These are phyloP conservation scores for Monoraphidium neglectum DNA, from an alignment of 139 green algal species.

Conservation along the genomic window DNA sequence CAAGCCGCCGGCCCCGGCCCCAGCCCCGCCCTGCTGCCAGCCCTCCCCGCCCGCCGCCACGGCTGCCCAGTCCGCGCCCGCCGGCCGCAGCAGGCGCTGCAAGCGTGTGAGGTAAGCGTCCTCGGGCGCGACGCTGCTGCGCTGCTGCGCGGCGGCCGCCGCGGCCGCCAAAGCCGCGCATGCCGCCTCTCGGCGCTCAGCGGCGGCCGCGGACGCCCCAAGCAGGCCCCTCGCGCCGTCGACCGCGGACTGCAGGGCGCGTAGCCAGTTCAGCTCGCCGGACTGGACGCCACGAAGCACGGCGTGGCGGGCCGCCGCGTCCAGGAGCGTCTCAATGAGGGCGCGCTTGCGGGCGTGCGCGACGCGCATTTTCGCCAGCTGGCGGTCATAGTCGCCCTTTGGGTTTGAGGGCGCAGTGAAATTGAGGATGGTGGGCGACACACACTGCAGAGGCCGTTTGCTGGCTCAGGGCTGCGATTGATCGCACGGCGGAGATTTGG, in stretches of 20 bases:
- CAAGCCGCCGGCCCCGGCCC: no score
- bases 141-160: no score
- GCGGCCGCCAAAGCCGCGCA: no score
- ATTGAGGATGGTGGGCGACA: not conserved
- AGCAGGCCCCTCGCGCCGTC: not conserved
- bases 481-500: not conserved
- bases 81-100: no score
- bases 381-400: slow-evolving; percentile 20
- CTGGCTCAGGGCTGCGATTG: not conserved
- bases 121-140: no score
- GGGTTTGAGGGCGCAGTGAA: no score
- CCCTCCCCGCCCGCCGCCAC: no score
- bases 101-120: no score
- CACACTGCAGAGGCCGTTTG: not conserved
- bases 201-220: not conserved
- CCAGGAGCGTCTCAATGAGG: slow-evolving; percentile 10
- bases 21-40: no score
- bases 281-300: slow-evolving; percentile 10
- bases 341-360: slow-evolving; percentile 22
- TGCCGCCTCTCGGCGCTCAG: no score
- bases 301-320: slow-evolving; percentile 1
- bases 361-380: slow-evolving; percentile 18
- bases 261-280: slow-evolving; percentile 1
- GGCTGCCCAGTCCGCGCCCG: no score
- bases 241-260: not conserved